A percentile compares a stretch with the other conserved stretches of the same genome.
phyloP scores from a whole-genome alignment of 2,329 filamentous ascomycete species.

The Nigrospora osmanthi region DNA sequence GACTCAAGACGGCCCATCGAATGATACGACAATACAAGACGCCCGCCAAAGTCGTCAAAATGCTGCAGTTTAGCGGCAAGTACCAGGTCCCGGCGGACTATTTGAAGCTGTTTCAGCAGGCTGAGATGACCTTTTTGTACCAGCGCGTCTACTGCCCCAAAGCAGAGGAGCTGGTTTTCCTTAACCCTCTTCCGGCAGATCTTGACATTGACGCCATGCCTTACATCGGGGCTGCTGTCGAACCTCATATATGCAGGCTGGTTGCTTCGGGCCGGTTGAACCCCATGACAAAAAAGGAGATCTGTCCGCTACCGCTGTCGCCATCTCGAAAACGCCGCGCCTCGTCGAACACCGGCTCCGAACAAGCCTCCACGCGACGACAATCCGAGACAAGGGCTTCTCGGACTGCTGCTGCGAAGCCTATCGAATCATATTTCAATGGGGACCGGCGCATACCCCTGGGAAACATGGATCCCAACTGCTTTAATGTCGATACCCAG shows the following conservation, averaged over 20 bases:
- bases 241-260: conserved; percentile 59
- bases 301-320: conserved; percentile 33
- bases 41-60: conserved; percentile 72
- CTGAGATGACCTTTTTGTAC: conserved; percentile 87
- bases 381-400: conserved; percentile 6
- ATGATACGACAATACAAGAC: conserved; percentile 86
- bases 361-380: conserved; percentile 5
- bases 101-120: conserved; percentile 71
- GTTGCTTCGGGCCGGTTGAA: conserved; percentile 79
- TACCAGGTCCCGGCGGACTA: conserved; percentile 75
- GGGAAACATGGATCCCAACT: conserved; percentile 57
- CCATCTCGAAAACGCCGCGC: conserved; percentile 29
- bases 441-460: conserved; percentile 43
- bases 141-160: conserved; percentile 89
- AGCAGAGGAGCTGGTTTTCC: conserved; percentile 61
- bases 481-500: conserved; percentile 44
- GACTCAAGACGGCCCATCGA: conserved; percentile 87
- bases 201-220: conserved; percentile 63
- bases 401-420: conserved; percentile 30
- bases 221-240: conserved; percentile 71
- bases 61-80: conserved; percentile 85
- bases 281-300: conserved; percentile 75
- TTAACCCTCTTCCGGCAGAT: conserved; percentile 58
- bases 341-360: conserved; percentile 12
- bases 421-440: conserved; percentile 49